Base-by-base conservation (phyloP, 2,329 filamentous ascomycete species). In the Neoarthrinium moseri region DNA sequence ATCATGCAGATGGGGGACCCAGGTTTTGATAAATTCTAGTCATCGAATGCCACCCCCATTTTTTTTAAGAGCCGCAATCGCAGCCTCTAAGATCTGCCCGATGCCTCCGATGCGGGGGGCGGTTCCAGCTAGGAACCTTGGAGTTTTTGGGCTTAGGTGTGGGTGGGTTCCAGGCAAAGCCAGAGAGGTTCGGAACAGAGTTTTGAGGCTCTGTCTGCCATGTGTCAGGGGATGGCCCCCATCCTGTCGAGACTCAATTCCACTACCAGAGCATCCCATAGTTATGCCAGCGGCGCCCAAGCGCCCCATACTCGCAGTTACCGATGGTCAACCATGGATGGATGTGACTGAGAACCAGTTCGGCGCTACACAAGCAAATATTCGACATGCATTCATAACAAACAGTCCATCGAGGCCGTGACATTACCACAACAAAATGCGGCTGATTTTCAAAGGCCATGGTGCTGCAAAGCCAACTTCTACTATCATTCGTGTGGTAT, bases 21-120 rank as follows among this genome's bases (percentile, higher is more conserved):
- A n/a, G n/a, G n/a, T n/a, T n/a, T n/a, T n/a, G n/a, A n/a, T n/a
- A n/a, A n/a, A n/a, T n/a, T n/a, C n/a, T n/a, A n/a, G n/a, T n/a
- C n/a, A n/a, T n/a, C n/a, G n/a, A n/a, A n/a, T n/a, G n/a, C n/a
- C n/a, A n/a, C n/a, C n/a, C n/a, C n/a, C n/a, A n/a, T n/a, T n/a
- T n/a, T n/a, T n/a, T n/a, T n/a, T n/a, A 44, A 27, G 29, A 23
- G 41, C 41, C 41, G 41, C 41, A 18, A 37, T 36, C 41, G 41
- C 41, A 37, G 18, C 27, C n/a, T 21, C 18, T 26, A 12, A 12
- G 12, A 40, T 5, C 22, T 40, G 18, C 18, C 17, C 39, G 27
- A 33, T 30, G 20, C 41, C 41, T 38, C 43, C 43, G 35, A 39
- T 39, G 43, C 26, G 43, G 43, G 43, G 43, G 22, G 11, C 17